phyloP scores from a whole-genome alignment of 345 rosid genomes.

The Carallia brachiata region DNA sequence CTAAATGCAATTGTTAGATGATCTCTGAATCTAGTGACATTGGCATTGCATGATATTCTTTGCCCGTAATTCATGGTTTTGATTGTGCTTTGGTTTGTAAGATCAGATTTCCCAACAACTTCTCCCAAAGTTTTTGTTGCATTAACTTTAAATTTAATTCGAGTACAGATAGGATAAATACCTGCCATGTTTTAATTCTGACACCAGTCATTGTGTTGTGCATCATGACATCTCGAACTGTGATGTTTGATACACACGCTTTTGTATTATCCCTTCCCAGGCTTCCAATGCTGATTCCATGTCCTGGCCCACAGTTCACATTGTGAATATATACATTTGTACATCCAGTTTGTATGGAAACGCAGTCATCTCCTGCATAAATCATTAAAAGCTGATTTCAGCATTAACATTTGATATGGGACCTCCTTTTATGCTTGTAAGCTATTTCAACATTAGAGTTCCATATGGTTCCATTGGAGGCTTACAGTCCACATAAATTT shows the following conservation, averaged over 20 bases:
- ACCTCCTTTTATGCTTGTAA: not conserved
- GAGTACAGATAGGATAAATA: slow-evolving; percentile 26
- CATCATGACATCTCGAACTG: slow-evolving; percentile 70
- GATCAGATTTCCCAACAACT: not conserved
- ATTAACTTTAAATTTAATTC: slow-evolving; percentile 3
- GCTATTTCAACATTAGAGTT: not conserved
- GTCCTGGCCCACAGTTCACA: slow-evolving; percentile 97
- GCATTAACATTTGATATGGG: not conserved
- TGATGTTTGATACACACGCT: slow-evolving; percentile 93
- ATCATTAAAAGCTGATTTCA: slow-evolving; percentile 15
- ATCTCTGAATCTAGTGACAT: slow-evolving; percentile 4
- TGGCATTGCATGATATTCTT: not conserved
- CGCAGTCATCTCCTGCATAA: slow-evolving; percentile 86
- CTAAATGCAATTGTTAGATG: not conserved
- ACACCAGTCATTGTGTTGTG: slow-evolving; percentile 88
- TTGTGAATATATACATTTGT: slow-evolving; percentile 77
- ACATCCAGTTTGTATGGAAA: slow-evolving; percentile 92
- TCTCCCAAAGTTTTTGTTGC: slow-evolving; percentile 11
- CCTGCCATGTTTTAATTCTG: slow-evolving; percentile 99
- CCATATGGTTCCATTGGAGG: not conserved
- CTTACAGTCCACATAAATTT: not conserved
- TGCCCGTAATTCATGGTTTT: too few relatives aligned
- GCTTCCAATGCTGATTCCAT: slow-evolving; percentile 94
- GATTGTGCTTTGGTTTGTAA: not conserved
- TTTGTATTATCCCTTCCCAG: slow-evolving; percentile 76